phyloP scores from a whole-genome alignment of 441 rosid species.

The Hura crepitans region DNA sequence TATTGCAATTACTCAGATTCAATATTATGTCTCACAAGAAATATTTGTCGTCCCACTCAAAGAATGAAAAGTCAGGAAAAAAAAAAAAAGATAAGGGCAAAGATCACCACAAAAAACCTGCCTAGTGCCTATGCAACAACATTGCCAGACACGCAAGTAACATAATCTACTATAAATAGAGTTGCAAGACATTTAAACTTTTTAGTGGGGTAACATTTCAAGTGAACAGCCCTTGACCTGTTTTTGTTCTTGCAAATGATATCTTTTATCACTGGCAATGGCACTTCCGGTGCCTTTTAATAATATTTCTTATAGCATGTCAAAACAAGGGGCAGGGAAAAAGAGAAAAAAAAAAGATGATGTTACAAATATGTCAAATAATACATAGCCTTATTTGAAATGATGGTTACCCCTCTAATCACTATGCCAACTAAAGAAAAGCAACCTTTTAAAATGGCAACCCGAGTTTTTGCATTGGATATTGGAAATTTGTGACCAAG shows the following conservation, averaged over 20 bases:
- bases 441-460: conserved; percentile 65
- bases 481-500: conserved; percentile 91
- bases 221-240: not conserved
- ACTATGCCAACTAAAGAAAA: conserved; percentile 7
- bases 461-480: conserved; percentile 81
- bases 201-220: not conserved
- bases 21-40: not conserved
- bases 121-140: not conserved
- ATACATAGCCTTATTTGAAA: not conserved
- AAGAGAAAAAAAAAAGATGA: not conserved
- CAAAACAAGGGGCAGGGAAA: not conserved
- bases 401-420: not conserved
- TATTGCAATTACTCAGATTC: not conserved
- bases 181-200: not conserved
- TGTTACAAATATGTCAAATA: not conserved
- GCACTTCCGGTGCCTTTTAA: not conserved
- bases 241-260: not conserved
- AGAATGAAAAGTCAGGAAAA: not conserved
- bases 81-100: not conserved
- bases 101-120: not conserved
- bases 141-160: not conserved
- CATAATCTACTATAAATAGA: not conserved
- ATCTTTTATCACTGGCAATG: not conserved
- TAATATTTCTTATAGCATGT: not conserved
- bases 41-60: not conserved